These are phyloP conservation scores for Hortaea sp. DNA, from an alignment of 2,329 filamentous ascomycete species.

Conservation along the genomic window DNA sequence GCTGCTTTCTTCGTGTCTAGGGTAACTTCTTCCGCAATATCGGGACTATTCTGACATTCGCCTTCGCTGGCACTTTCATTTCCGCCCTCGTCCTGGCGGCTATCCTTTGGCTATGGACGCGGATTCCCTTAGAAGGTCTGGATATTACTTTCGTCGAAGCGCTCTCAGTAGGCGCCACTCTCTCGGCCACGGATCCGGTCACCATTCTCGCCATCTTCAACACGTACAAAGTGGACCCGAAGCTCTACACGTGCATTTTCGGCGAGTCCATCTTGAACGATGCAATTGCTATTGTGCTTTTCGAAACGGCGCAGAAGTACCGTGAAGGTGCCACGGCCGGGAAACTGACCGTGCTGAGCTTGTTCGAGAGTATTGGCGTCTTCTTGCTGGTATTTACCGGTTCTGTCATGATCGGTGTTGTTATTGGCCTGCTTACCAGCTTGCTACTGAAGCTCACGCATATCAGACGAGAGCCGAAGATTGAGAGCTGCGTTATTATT, in stretches of 20 bases:
- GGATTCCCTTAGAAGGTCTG: constrained; percentile 74
- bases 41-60: constrained; percentile 92
- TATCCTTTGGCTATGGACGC: constrained; percentile 80
- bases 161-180: constrained; percentile 88
- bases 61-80: constrained; percentile 93
- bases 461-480: constrained; percentile 84
- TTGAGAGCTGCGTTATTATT: constrained; percentile 88
- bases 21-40: constrained; percentile 99
- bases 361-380: constrained; percentile 85
- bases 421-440: constrained; percentile 79
- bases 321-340: constrained; percentile 61
- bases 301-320: constrained; percentile 93
- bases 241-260: constrained; percentile 97
- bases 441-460: constrained; percentile 90
- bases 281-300: constrained; percentile 95
- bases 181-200: constrained; percentile 93
- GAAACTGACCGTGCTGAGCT: constrained; percentile 65
- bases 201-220: constrained; percentile 99
- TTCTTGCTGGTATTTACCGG: constrained; percentile 96
- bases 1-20: too few species aligned
- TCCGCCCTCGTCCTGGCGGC: constrained; percentile 89
- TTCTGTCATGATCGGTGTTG: constrained; percentile 77
- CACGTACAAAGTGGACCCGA: constrained; percentile 97
- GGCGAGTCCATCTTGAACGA: constrained; percentile 97
- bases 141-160: constrained; percentile 89